Evolutionary conservation across 257 asterid genomes (phyloP), one percentile per base, ranked within the genome.

Genomic region (Rehmannia glutinosa): DNA sequence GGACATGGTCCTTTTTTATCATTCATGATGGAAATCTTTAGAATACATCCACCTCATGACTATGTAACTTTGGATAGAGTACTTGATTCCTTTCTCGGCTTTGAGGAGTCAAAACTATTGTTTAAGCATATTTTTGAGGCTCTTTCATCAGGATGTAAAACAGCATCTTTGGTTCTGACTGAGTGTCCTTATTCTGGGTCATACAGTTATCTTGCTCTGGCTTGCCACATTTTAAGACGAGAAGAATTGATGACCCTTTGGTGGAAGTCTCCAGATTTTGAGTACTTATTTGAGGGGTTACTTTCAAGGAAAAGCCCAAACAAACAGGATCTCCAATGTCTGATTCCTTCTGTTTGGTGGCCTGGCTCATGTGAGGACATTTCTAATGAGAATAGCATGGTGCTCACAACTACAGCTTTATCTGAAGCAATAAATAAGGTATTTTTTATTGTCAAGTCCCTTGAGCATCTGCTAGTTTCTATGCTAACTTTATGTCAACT

Each of bases 271-370:
- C 59, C 87, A 3, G 82, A 92, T 73, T 92, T 92, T 70, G 97
- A 92, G 57, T 72, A 79, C 61, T 64, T 81, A 71, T 86, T 92
- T 75, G 98, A 92, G 73, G 97, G 98, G 21, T 84, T 92, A 53
- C 88, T 92, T 75, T 86, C 95, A 2, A 80, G 89, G 77, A 92
- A 86, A 83, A 78, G 68, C 75, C 97, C 96, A 16, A 90, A 84
- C 76, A 90, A 87, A 73, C 93, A 86, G 61, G 98, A 92, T 76
- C 96, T 92, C 57, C 97, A 84, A 62, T 81, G 85, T 74, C 66
- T 92, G 79, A 86, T 92, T 78, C 97, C 98, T 79, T 86, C 91
- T 24, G 95, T 92, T 13, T 92, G 95, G 95, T 92, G 97, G 96
- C 91, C 96, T 73, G 97, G 95, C 62, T 86, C 97, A 59, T 79